phyloP scores from a whole-genome alignment of 805 yeast species.

The Candida saitoana region DNA sequence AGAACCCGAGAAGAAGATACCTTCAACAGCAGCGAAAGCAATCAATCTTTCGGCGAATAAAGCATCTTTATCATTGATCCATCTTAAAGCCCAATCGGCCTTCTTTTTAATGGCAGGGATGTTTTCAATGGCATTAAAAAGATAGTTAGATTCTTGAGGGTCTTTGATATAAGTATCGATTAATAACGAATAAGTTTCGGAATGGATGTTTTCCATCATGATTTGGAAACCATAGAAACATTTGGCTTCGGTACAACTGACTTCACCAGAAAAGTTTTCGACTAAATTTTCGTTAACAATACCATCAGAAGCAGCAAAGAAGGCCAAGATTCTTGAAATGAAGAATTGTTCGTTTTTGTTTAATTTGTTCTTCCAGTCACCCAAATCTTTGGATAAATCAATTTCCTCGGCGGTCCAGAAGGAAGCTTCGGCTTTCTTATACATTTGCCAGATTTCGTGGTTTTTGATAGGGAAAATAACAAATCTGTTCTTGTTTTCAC shows the following conservation, averaged over 20 bases:
- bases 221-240: constrained; percentile 99
- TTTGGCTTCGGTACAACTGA: constrained; percentile 95
- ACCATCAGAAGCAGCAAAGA: constrained; percentile 98
- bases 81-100: constrained; percentile 98
- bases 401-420: constrained; percentile 99
- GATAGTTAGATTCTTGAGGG: constrained; percentile 83
- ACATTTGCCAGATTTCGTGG: constrained; percentile 98
- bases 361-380: constrained; percentile 89
- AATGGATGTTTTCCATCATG: constrained; percentile 99
- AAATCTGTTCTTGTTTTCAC: constrained; percentile 82
- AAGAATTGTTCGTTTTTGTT: constrained; percentile 91
- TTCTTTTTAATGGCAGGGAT: constrained; percentile 95
- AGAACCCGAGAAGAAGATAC: constrained; percentile 97
- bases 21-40: constrained; percentile 98
- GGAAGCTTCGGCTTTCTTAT: constrained; percentile 98
- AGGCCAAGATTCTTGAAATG: constrained; percentile 89
- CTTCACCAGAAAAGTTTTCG: constrained; percentile 96
- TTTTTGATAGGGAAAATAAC: constrained; percentile 95
- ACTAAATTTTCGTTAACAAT: constrained; percentile 96
- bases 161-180: constrained; percentile 95
- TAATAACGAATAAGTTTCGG: constrained; percentile 92
- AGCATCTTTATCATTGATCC: constrained; percentile 88
- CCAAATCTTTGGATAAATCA: constrained; percentile 84
- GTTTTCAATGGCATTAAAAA: constrained; percentile 93
- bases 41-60: constrained; percentile 93